Conservation (phyloP, 2,329 filamentous ascomycete species). For the Setomelanomma holmii region DNA sequence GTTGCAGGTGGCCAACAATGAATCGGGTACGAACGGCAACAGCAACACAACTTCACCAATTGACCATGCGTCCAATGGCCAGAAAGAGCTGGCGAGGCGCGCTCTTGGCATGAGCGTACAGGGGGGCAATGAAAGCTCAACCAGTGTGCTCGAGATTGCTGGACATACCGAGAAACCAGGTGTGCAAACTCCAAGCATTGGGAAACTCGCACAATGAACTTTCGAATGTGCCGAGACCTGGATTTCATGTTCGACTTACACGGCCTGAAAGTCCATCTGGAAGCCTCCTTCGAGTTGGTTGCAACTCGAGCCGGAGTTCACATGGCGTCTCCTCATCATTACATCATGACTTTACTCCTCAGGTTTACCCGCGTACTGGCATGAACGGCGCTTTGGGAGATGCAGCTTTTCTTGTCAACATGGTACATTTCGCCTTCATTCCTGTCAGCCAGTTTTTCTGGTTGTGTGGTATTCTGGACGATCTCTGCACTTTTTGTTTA, state of each 20-base stretch:
- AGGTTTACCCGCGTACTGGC: constrained; percentile 8
- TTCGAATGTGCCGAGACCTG: no score
- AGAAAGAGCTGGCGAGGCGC: constrained; percentile 47
- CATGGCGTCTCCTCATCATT: background rate
- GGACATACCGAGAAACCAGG: constrained; percentile 50
- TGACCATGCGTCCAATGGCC: constrained; percentile 34
- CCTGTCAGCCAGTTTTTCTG: no score
- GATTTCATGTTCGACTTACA: background rate
- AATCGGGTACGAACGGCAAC: constrained; percentile 20
- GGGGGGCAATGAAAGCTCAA: constrained; percentile 44
- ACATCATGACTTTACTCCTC: constrained; percentile 3
- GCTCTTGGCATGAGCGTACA: constrained; percentile 50
- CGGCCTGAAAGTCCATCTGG: background rate
- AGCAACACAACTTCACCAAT: constrained; percentile 31
- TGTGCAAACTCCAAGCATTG: constrained; percentile 49
- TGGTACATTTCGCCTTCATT: background rate
- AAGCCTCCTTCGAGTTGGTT: background rate
- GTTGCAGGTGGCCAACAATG: constrained; percentile 55
- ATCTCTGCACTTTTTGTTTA: background rate
- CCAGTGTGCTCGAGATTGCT: constrained; percentile 50
- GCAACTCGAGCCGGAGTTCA: background rate
- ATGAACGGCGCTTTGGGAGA: constrained; percentile 15
- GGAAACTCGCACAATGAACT: constrained; percentile 27
- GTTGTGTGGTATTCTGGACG: background rate
- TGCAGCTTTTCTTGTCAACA: constrained; percentile 5